A percentile compares a stretch with the other conserved stretches of the same genome.
phyloP scores from a whole-genome alignment of 768 basidiomycete genomes.

The Russula griseocarnosa region DNA sequence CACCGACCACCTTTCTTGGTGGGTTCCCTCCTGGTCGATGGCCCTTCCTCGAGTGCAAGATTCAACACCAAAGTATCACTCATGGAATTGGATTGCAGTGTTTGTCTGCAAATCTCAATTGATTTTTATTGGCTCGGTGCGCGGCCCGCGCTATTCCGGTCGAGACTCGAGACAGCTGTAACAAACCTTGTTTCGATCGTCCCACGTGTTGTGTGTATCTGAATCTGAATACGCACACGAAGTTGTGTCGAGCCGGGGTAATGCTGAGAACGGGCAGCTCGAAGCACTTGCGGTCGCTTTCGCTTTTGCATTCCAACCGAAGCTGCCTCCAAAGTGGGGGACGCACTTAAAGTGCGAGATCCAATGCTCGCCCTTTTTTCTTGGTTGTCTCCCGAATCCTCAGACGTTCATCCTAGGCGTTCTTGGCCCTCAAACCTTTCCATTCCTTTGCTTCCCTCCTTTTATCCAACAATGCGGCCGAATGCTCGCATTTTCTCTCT shows the following conservation, averaged over 20 bases:
- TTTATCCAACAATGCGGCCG: conserved; percentile 14
- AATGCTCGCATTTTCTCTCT: conserved; percentile 4
- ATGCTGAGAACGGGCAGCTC: too few relatives aligned
- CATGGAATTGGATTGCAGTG: conserved; percentile 5
- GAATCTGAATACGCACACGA: too few relatives aligned
- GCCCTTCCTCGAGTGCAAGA: conserved; percentile 22
- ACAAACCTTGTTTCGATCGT: too few relatives aligned
- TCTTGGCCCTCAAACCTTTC: conserved; percentile 11
- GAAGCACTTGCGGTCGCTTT: too few relatives aligned
- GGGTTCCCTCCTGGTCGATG: not conserved
- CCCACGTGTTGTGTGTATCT: too few relatives aligned
- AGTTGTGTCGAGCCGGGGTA: too few relatives aligned
- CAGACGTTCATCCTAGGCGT: conserved; percentile 9
- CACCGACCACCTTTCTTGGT: conserved; percentile 26
- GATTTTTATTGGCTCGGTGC: not conserved
- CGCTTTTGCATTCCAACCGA: conserved; percentile 14
- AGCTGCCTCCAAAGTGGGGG: not conserved
- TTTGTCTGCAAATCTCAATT: not conserved
- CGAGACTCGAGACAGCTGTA: too few relatives aligned
- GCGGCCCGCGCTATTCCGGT: not conserved
- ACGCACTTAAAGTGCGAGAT: conserved; percentile 11
- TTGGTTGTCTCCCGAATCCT: conserved; percentile 15
- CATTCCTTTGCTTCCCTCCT: conserved; percentile 17
- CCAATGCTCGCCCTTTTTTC: not conserved
- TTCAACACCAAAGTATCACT: conserved; percentile 27